Conservation (phyloP, 306 rosid species). For the Canavalia gladiata region DNA sequence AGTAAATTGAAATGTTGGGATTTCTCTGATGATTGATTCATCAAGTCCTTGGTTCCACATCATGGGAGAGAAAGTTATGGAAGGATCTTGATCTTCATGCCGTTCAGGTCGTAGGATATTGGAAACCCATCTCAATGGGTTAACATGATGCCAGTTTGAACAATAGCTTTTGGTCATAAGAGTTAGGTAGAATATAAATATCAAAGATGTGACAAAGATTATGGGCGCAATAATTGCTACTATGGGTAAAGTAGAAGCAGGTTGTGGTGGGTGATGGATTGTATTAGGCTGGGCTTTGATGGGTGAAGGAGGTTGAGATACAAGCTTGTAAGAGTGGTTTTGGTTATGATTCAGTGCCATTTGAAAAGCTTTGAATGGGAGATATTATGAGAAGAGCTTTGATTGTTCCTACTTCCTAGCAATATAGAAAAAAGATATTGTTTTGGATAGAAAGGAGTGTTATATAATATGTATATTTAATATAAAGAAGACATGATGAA, state of each 20-base stretch:
- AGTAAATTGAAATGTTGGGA: conserved; percentile 66
- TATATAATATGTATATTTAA: neutral
- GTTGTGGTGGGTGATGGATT: conserved; percentile 40
- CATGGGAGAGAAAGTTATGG: conserved; percentile 65
- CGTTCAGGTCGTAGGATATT: conserved; percentile 28
- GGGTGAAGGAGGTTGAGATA: conserved; percentile 52
- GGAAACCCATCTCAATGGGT: conserved; percentile 60
- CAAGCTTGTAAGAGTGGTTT: conserved; percentile 51
- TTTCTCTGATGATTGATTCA: conserved; percentile 61
- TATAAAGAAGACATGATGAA: conserved; percentile 6
- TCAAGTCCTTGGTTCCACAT: conserved; percentile 67
- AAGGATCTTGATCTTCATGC: conserved; percentile 58
- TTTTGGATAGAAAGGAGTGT: conserved; percentile 15
- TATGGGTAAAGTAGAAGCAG: conserved; percentile 63
- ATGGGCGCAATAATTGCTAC: conserved; percentile 59
- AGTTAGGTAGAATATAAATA: conserved; percentile 61
- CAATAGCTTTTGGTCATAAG: conserved; percentile 50
- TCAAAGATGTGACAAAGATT: conserved; percentile 62
- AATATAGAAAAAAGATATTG: conserved; percentile 1
- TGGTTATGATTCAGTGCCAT: conserved; percentile 54
- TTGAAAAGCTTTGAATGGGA: conserved; percentile 38
- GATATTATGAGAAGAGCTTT: neutral
- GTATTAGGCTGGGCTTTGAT: conserved; percentile 45
- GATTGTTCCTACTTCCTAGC: neutral
- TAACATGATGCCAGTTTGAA: conserved; percentile 50